These are phyloP conservation scores for Coleophoma cylindrospora DNA, from an alignment of 2,329 filamentous ascomycete genomes.

Conservation along the genomic window DNA sequence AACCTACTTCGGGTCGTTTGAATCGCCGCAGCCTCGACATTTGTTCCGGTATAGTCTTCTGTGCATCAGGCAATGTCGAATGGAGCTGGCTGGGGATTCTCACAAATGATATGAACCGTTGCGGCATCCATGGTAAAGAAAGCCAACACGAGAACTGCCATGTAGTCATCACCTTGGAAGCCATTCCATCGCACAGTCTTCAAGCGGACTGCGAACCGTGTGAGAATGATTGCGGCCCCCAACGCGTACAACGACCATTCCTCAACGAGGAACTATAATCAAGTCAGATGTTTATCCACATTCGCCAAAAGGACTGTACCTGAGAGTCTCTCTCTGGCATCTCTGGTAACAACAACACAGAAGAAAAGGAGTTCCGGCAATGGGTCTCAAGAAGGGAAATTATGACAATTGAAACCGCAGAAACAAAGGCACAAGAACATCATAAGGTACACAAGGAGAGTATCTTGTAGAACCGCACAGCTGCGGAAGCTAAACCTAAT, in stretches of 20 bases:
- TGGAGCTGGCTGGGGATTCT: not conserved
- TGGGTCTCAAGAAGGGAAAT: no score
- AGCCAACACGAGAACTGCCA: slow-evolving; percentile 6
- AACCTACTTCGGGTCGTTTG: slow-evolving; percentile 2
- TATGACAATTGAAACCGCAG: no score
- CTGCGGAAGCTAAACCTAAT: no score
- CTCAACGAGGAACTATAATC: slow-evolving; percentile 22
- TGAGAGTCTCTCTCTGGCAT: no score
- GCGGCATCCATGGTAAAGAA: slow-evolving; percentile 9
- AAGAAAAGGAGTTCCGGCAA: no score
- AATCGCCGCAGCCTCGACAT: slow-evolving; percentile 8
- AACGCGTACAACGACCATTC: slow-evolving; percentile 23
- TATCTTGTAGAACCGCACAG: no score
- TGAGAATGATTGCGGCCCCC: slow-evolving; percentile 22
- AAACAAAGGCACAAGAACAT: no score
- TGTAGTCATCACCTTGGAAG: slow-evolving; percentile 11
- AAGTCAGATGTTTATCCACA: no score
- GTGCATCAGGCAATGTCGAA: not conserved
- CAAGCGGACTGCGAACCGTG: slow-evolving; percentile 32
- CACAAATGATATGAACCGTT: slow-evolving; percentile 15
- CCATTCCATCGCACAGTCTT: slow-evolving; percentile 21
- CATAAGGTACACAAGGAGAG: no score
- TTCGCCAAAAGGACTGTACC: no score
- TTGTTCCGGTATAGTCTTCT: slow-evolving; percentile 12
- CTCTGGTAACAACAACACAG: no score